Conservation (phyloP, 495 filamentous ascomycete genomes). For the Tuber aestivum region DNA sequence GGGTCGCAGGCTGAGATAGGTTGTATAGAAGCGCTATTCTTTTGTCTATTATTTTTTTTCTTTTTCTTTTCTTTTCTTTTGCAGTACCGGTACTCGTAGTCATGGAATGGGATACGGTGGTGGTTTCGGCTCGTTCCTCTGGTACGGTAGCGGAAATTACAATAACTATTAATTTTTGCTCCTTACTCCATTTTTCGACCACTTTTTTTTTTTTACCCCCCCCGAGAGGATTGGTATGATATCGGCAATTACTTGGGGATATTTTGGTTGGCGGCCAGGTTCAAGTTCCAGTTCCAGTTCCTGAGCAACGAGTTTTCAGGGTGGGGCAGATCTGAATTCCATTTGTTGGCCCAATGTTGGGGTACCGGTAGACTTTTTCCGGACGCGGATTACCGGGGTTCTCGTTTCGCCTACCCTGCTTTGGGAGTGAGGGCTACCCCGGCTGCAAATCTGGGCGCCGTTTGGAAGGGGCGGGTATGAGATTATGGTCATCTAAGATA, state of each 20-base stretch:
- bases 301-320: not conserved
- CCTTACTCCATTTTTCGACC: not conserved
- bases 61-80: not conserved
- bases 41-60: not conserved
- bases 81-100: not conserved
- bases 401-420: constrained; percentile 1
- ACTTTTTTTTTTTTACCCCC: not conserved
- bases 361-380: not conserved
- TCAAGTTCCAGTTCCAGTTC: not conserved
- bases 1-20: not conserved
- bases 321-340: not conserved
- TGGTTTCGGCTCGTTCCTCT: not conserved
- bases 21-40: not conserved
- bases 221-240: not conserved
- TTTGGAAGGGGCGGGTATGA: not conserved
- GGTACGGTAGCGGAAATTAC: not conserved
- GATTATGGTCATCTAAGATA: not conserved
- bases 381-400: not conserved
- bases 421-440: not conserved
- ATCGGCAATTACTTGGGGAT: not conserved
- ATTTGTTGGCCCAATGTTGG: constrained; percentile 2
- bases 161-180: constrained; percentile 1
- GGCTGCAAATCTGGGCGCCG: not conserved
- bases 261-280: not conserved
- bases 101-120: not conserved